phyloP scores from a whole-genome alignment of 1,284 basidiomycete species.

The Ganoderma multipileum region DNA sequence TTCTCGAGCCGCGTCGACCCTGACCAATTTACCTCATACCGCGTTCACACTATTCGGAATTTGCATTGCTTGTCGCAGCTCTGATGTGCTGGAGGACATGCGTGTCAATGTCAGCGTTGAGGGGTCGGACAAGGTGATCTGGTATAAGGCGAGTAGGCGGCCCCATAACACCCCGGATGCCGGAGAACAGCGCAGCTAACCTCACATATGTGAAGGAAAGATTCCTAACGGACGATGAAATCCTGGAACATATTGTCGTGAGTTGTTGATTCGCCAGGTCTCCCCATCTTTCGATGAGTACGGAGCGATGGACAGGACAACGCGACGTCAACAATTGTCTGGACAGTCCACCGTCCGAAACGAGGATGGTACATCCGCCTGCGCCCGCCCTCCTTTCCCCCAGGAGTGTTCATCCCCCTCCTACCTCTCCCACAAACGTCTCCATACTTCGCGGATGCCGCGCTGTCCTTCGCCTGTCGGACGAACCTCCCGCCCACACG shows the following conservation, averaged over 20 bases:
- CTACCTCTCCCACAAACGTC: constrained; percentile 61
- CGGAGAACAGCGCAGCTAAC: constrained; percentile 21
- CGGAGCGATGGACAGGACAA: constrained; percentile 56
- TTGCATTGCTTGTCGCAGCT: constrained; percentile 47
- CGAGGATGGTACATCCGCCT: constrained; percentile 84
- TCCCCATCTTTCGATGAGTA: not conserved
- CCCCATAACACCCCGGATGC: not conserved
- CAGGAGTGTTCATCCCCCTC: constrained; percentile 68
- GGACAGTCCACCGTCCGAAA: constrained; percentile 78
- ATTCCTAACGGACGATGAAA: constrained; percentile 73
- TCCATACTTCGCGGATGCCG: constrained; percentile 63
- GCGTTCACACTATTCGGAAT: not conserved
- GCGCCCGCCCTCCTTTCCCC: constrained; percentile 68
- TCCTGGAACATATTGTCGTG: constrained; percentile 76
- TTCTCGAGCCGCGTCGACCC: not conserved
- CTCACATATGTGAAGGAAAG: constrained; percentile 60
- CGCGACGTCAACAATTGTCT: constrained; percentile 64
- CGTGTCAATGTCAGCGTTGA: constrained; percentile 70
- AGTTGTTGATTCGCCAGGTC: constrained; percentile 33
- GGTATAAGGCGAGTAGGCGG: constrained; percentile 69
- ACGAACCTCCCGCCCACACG: constrained; percentile 48
- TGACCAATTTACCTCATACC: not conserved
- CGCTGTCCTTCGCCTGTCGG: constrained; percentile 67
- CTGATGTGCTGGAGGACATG: constrained; percentile 78
- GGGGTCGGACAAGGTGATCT: constrained; percentile 62